phyloP scores from a whole-genome alignment of 164 flowering plant species.

The Santalum album region DNA sequence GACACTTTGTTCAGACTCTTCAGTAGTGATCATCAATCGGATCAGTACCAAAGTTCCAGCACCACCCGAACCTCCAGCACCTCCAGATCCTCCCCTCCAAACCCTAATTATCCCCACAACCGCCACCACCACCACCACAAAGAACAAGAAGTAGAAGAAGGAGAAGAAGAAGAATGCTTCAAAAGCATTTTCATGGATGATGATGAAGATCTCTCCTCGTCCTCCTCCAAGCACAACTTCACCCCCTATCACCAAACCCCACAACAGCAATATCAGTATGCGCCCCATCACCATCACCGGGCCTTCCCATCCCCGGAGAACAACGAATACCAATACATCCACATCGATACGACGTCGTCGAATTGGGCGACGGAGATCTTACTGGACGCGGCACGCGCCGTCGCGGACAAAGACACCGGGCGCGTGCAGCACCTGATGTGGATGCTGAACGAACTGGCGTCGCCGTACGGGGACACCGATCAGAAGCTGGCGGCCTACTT shows the following conservation, averaged over 20 bases:
- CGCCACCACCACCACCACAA: conserved; percentile 18
- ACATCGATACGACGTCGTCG: conserved; percentile 25
- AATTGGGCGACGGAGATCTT: conserved; percentile 78
- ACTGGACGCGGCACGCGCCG: conserved; percentile 60
- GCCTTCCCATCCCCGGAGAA: too few relatives aligned
- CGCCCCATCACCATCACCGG: conserved; percentile 9
- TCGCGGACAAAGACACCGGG: conserved; percentile 54
- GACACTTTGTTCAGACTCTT: conserved; percentile 92
- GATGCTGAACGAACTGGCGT: conserved; percentile 89
- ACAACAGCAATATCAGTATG: conserved; percentile 15
- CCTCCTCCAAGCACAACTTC: conserved; percentile 41
- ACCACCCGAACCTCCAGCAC: conserved; percentile 50
- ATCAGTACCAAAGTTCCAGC: conserved; percentile 23
- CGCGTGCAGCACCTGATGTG: conserved; percentile 86
- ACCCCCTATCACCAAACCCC: conserved; percentile 6
- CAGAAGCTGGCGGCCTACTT: conserved; percentile 84
- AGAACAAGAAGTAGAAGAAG: background rate
- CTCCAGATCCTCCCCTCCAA: conserved; percentile 60
- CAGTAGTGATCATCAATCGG: conserved; percentile 33
- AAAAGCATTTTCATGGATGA: conserved; percentile 92
- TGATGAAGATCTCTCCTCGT: conserved; percentile 79
- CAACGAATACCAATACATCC: too few relatives aligned
- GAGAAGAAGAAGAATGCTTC: conserved; percentile 77
- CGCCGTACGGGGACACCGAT: conserved; percentile 89
- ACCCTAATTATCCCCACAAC: conserved; percentile 5